Base-by-base conservation (phyloP, 768 basidiomycete genomes). In the Xerocomellus dryophilus region DNA sequence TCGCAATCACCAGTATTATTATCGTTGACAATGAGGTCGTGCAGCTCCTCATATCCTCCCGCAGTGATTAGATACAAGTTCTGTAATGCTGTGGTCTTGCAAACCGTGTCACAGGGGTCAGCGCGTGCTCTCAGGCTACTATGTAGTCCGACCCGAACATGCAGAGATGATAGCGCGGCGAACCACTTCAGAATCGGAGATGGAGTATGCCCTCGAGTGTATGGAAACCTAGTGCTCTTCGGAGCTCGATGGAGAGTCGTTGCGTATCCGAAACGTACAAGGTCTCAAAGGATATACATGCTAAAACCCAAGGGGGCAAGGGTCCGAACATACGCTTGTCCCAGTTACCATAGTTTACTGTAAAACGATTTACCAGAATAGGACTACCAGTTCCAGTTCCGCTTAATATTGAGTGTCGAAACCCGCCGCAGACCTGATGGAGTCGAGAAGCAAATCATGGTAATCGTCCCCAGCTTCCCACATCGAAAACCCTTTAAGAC, bases 381-480 rank as follows among this genome's bases (percentile, higher is more conserved):
- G n/a, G 35, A 36, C 35, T 36, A 36, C 45, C 21, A n/a, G 8
- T 35, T 35, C 32, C 15, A 25, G 34, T 48, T 34, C 12, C 29
- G 40, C 18, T 42, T 31, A 21, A 23, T 7, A 8, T 15, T 2
- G 1, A 39, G 11, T 2, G 15, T 29, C 21, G n/a, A 20, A 45
- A 20, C 51, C 51, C 7, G 35, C 43, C 4, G 17, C 29, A 17
- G 3, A n/a, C 44, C 58, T 60, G 23, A 88, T 84, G 6, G 87
- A 73, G 65, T 86, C 75, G 4, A 89, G 72, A 40, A 90, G 72
- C 17, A 79, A 74, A 61, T 88, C 76, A 18, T 82, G 58, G 45
- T 70, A 76, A 64, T 88, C 88, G 4, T 83, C 84, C 27, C 80
- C 84, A 43, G 83, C 78, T 64, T 89, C 84, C 86, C 86, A 89